These are phyloP conservation scores for Viridothelium virens DNA, from an alignment of 495 filamentous ascomycete genomes.

Conservation along the genomic window DNA sequence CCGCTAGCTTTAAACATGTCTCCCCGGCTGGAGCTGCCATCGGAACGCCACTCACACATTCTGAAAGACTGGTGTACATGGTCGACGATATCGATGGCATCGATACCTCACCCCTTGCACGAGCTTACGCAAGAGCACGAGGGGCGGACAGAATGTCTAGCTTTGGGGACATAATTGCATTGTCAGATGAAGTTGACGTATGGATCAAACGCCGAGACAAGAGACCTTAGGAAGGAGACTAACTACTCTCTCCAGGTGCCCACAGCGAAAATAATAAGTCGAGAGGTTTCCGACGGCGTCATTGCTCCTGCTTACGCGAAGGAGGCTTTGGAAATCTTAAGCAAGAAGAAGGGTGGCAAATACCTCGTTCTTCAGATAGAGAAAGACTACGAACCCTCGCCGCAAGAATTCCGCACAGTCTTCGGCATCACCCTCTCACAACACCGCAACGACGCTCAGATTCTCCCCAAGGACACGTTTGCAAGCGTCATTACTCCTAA, in stretches of 20 bases:
- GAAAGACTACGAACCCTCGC: constrained; percentile 66
- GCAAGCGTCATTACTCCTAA: constrained; percentile 75
- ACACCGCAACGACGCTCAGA: constrained; percentile 82
- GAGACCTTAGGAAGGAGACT: background rate
- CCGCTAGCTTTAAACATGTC: constrained; percentile 98
- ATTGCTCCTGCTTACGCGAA: constrained; percentile 80
- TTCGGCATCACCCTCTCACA: constrained; percentile 82
- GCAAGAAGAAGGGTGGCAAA: constrained; percentile 97
- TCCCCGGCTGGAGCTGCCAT: constrained; percentile 95
- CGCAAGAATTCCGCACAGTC: constrained; percentile 72
- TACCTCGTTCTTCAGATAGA: constrained; percentile 96
- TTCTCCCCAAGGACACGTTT: constrained; percentile 77
- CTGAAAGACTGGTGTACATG: constrained; percentile 95
- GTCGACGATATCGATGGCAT: constrained; percentile 89
- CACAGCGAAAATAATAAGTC: constrained; percentile 92
- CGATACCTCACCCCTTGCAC: constrained; percentile 74
- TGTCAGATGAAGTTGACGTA: constrained; percentile 78
- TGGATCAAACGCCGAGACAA: background rate
- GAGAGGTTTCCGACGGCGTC: constrained; percentile 95
- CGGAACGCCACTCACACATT: constrained; percentile 71
- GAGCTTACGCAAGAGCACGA: constrained; percentile 89
- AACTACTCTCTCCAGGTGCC: constrained; percentile 32
- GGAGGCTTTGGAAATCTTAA: constrained; percentile 81
- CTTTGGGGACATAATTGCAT: constrained; percentile 92
- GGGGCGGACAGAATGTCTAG: constrained; percentile 96